Conservation (phyloP, 2,329 filamentous ascomycete genomes). For the Alternaria burnsii region DNA sequence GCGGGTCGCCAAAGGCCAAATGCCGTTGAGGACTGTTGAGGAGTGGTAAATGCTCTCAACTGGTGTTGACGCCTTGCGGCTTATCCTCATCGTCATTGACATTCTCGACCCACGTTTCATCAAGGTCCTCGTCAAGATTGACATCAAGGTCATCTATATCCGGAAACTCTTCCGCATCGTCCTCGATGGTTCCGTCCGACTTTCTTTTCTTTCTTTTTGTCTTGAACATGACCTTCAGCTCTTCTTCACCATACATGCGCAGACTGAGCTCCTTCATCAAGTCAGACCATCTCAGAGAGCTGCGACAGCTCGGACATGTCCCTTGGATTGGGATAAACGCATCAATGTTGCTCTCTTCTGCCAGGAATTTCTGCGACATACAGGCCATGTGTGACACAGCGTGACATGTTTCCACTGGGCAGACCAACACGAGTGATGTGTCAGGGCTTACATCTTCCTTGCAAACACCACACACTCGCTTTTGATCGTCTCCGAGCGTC, state of each 20-base stretch:
- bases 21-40: slow-evolving; percentile 38
- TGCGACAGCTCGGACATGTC: slow-evolving; percentile 74
- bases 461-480: slow-evolving; percentile 61
- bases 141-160: slow-evolving; percentile 37
- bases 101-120: slow-evolving; percentile 47
- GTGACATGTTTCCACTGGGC: slow-evolving; percentile 59
- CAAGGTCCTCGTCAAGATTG: slow-evolving; percentile 45
- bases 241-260: slow-evolving; percentile 73
- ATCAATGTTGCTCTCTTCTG: slow-evolving; percentile 45
- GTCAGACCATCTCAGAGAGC: slow-evolving; percentile 72
- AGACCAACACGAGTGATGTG: slow-evolving; percentile 60
- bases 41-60: slow-evolving; percentile 34
- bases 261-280: slow-evolving; percentile 86
- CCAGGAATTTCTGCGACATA: slow-evolving; percentile 62
- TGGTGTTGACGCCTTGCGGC: background rate
- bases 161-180: slow-evolving; percentile 20
- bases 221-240: slow-evolving; percentile 74
- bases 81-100: slow-evolving; percentile 41
- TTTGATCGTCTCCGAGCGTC: slow-evolving; percentile 21
- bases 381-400: slow-evolving; percentile 65
- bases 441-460: slow-evolving; percentile 46
- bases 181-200: slow-evolving; percentile 30
- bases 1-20: slow-evolving; percentile 32
- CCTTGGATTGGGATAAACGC: slow-evolving; percentile 73
- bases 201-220: slow-evolving; percentile 52